Evolutionary conservation across 805 yeast genomes (phyloP).

Genomic region (Starmerella kuoi): DNA sequence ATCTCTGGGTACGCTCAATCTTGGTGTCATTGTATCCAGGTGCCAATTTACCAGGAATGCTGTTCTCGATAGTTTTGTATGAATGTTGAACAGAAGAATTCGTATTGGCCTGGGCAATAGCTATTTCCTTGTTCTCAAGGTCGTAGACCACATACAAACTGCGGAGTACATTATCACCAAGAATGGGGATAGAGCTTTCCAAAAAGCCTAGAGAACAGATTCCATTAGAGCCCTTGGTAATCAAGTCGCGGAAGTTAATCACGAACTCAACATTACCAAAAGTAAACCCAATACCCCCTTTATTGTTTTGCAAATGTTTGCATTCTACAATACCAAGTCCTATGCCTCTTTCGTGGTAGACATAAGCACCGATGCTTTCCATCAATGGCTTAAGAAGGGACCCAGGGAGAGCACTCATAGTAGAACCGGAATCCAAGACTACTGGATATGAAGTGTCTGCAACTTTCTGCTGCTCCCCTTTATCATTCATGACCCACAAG

Average conservation of each 20-base stretch:
- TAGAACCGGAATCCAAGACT: conserved; percentile 20
- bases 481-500: neutral
- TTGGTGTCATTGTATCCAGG: conserved; percentile 1
- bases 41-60: conserved; percentile 20
- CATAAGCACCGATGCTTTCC: conserved; percentile 30
- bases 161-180: conserved; percentile 56
- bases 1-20: neutral
- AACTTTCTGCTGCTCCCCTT: conserved; percentile 1
- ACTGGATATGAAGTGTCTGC: conserved; percentile 3
- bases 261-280: conserved; percentile 14
- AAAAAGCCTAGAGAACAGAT: conserved; percentile 2
- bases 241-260: conserved; percentile 5
- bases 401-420: conserved; percentile 21
- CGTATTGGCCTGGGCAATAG: conserved; percentile 39
- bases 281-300: conserved; percentile 3
- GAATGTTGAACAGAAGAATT: conserved; percentile 9
- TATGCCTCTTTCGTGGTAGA: conserved; percentile 26
- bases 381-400: conserved; percentile 17
- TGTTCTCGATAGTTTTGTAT: conserved; percentile 21
- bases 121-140: conserved; percentile 42
- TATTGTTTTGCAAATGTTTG: neutral
- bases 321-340: no score
- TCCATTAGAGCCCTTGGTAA: neutral
- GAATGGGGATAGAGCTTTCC: conserved; percentile 23
- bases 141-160: conserved; percentile 56